Percentiles rank a stretch among this genome's conserved stretches.
Evolutionary conservation across 345 rosid genomes (phyloP).

Genomic region (Arabidopsis suecica): DNA sequence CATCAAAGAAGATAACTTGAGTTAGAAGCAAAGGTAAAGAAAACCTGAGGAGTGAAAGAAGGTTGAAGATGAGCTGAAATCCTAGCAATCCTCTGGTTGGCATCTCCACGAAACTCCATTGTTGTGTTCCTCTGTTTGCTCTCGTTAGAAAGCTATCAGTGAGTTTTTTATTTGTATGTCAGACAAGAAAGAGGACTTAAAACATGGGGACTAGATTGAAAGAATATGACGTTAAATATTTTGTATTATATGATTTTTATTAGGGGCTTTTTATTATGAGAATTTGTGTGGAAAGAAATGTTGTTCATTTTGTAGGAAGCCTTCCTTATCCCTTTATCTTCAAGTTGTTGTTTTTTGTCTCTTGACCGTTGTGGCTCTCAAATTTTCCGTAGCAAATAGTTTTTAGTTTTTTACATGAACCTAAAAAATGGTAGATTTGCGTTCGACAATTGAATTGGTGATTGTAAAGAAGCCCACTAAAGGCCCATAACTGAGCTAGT

Average conservation of each 20-base stretch:
- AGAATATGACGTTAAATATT: constrained; percentile 51
- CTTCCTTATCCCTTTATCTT: constrained; percentile 59
- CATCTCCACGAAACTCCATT: constrained; percentile 60
- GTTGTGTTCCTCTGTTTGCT: constrained; percentile 29
- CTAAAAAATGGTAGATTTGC: constrained; percentile 3
- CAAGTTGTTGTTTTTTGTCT: constrained; percentile 17
- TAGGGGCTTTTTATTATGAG: neutral
- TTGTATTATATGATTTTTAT: neutral
- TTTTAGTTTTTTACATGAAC: too few relatives aligned
- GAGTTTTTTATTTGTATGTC: constrained; percentile 26
- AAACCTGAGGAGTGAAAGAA: constrained; percentile 58
- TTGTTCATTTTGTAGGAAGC: constrained; percentile 25
- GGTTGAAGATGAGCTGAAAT: constrained; percentile 70
- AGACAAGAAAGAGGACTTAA: constrained; percentile 41
- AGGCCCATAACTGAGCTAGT: constrained; percentile 1
- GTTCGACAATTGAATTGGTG: neutral
- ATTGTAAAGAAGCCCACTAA: constrained; percentile 10
- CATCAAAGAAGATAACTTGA: constrained; percentile 26
- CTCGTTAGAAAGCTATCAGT: neutral
- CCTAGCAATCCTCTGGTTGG: constrained; percentile 64
- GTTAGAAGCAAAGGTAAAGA: constrained; percentile 12
- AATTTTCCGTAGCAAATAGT: constrained; percentile 9
- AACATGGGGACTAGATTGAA: constrained; percentile 47
- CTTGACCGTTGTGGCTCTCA: constrained; percentile 50
- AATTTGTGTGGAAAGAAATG: constrained; percentile 56